A percentile compares a stretch with the other conserved stretches of the same genome.
phyloP scores from a whole-genome alignment of 179 eudicot species.

The Actinidia chinensis region DNA sequence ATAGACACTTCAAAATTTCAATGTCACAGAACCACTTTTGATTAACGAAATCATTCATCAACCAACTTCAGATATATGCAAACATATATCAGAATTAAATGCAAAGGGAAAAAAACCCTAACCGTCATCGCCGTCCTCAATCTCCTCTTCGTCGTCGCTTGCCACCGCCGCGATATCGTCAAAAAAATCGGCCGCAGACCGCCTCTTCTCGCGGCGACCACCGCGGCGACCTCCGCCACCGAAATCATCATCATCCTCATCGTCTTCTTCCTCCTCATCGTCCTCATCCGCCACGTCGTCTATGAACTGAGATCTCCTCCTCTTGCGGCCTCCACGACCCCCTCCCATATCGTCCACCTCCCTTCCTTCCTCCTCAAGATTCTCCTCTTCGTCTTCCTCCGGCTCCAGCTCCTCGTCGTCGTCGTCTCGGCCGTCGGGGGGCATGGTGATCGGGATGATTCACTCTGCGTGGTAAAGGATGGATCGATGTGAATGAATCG shows the following conservation, averaged over 20 bases:
- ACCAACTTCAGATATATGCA: neutral
- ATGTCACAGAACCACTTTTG: too few species aligned
- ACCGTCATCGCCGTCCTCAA: conserved; percentile 94
- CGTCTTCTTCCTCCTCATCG: conserved; percentile 64
- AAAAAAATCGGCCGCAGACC: conserved; percentile 43
- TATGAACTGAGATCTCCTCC: conserved; percentile 60
- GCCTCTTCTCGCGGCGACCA: conserved; percentile 33
- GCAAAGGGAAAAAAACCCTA: conserved; percentile 21
- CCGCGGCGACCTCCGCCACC: conserved; percentile 33
- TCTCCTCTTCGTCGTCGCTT: conserved; percentile 83
- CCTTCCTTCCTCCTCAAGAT: conserved; percentile 41
- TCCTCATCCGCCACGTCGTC: conserved; percentile 86
- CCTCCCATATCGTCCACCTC: conserved; percentile 44
- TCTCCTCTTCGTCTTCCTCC: conserved; percentile 53
- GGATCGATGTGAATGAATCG: neutral
- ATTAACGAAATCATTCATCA: neutral
- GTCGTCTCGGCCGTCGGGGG: conserved; percentile 32
- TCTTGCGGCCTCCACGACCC: conserved; percentile 41
- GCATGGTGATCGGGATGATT: too few species aligned
- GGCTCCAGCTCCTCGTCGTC: conserved; percentile 51
- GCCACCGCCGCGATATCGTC: conserved; percentile 74
- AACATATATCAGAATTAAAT: neutral
- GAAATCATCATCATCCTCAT: conserved; percentile 28
- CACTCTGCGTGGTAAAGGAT: neutral
- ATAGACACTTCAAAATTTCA: too few species aligned